A percentile compares a stretch with the other conserved stretches of the same genome.
Conservation (phyloP, 805 yeast species). For the Priceomyces haplophilus region DNA sequence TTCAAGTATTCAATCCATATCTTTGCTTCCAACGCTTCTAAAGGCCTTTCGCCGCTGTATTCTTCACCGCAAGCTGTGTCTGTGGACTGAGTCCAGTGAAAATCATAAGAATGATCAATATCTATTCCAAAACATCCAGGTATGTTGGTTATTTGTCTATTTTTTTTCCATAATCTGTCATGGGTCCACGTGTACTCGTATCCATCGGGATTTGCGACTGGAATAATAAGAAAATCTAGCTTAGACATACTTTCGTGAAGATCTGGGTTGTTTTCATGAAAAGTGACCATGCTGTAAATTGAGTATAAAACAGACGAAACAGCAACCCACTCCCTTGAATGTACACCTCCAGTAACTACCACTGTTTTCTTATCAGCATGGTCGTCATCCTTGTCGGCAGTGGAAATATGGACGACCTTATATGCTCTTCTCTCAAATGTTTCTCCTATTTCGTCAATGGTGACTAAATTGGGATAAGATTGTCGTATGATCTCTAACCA, state of each 20-base stretch:
- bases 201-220: conserved; percentile 90
- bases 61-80: conserved; percentile 81
- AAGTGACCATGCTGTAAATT: conserved; percentile 37
- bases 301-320: conserved; percentile 64
- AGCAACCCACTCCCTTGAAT: conserved; percentile 89
- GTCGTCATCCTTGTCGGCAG: conserved; percentile 38
- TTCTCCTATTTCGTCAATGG: conserved; percentile 65
- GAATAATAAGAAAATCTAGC: conserved; percentile 72
- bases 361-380: conserved; percentile 53
- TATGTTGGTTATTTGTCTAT: conserved; percentile 66
- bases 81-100: conserved; percentile 59
- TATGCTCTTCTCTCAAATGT: conserved; percentile 73
- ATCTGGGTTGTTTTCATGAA: conserved; percentile 30
- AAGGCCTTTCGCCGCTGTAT: conserved; percentile 71
- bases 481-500: conserved; percentile 65
- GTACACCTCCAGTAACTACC: conserved; percentile 79
- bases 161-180: conserved; percentile 87
- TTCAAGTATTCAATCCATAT: conserved; percentile 42
- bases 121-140: conserved; percentile 79
- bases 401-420: conserved; percentile 61
- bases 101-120: conserved; percentile 79
- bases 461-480: conserved; percentile 63
- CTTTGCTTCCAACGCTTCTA: conserved; percentile 46
- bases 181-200: conserved; percentile 76
- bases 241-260: conserved; percentile 43